Conservation (phyloP, 345 rosid species). For the Citrus cavaleriei region DNA sequence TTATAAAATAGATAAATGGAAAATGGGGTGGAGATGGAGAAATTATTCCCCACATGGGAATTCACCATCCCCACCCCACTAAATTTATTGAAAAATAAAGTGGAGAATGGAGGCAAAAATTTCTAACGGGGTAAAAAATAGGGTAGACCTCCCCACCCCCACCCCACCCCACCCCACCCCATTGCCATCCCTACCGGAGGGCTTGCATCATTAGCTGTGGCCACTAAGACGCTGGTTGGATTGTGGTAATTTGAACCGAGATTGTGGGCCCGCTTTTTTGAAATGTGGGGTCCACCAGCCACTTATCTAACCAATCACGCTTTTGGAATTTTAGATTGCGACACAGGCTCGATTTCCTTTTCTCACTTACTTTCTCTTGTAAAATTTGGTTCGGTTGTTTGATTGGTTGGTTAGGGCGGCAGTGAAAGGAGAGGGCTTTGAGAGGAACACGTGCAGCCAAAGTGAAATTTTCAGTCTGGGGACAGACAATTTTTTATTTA, state of each 20-base stretch:
- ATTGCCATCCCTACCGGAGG: too few species aligned
- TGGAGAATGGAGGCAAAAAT: too few species aligned
- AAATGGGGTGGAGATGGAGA: too few species aligned
- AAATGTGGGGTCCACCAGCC: neutral
- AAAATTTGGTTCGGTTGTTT: neutral
- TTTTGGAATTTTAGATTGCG: neutral
- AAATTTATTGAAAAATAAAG: too few species aligned
- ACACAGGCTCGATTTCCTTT: neutral
- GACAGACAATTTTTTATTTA: neutral
- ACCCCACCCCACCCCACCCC: too few species aligned
- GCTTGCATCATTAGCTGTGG: constrained; percentile 23
- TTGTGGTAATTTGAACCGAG: constrained; percentile 12
- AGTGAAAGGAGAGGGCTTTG: neutral
- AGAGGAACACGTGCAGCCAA: neutral
- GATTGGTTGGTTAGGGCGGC: neutral
- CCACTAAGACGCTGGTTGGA: constrained; percentile 19
- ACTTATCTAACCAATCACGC: neutral
- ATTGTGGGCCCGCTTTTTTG: neutral
- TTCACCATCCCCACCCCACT: too few species aligned
- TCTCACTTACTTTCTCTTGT: neutral
- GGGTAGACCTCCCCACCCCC: too few species aligned
- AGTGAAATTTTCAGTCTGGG: neutral
- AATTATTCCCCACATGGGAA: too few species aligned
- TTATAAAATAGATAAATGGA: too few species aligned
- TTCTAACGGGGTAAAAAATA: too few species aligned